Evolutionary conservation across 176 grass and related monocot genomes (phyloP).

Genomic region (Carex kokanica): DNA sequence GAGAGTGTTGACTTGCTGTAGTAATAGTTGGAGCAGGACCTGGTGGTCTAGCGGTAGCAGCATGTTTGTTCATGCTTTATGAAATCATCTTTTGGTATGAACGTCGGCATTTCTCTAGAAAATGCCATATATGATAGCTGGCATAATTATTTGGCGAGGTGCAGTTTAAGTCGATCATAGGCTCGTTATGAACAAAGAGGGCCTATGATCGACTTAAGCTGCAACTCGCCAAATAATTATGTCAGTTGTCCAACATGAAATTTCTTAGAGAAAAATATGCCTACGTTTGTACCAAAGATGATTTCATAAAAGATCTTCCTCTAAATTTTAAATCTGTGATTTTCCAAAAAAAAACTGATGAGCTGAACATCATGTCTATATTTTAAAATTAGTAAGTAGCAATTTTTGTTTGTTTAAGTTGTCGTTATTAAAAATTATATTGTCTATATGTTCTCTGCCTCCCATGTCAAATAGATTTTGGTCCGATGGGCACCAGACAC

Average conservation of each 20-base stretch:
- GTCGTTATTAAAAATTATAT: too few relatives aligned
- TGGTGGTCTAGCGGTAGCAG: slow-evolving; percentile 6
- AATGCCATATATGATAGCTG: neutral
- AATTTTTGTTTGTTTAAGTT: too few relatives aligned
- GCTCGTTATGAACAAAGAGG: slow-evolving; percentile 26
- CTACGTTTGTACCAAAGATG: slow-evolving; percentile 22
- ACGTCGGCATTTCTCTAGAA: neutral
- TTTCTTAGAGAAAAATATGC: neutral
- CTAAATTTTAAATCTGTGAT: too few relatives aligned
- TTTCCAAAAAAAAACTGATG: too few relatives aligned
- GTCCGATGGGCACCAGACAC: too few relatives aligned
- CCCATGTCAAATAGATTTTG: too few relatives aligned
- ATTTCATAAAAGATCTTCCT: slow-evolving; percentile 14
- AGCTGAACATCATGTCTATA: too few relatives aligned
- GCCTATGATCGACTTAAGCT: slow-evolving; percentile 38
- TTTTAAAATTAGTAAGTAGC: too few relatives aligned
- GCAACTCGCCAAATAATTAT: slow-evolving; percentile 39
- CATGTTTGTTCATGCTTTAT: neutral
- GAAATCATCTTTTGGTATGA: too few relatives aligned
- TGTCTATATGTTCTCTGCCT: too few relatives aligned
- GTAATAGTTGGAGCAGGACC: neutral
- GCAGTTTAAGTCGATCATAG: neutral
- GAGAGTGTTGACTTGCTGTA: too few relatives aligned
- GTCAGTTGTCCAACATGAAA: slow-evolving; percentile 5
- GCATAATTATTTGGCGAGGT: too few relatives aligned